These are phyloP conservation scores for Nannochloris sp. DNA, from an alignment of 139 green algal species.

Conservation along the genomic window DNA sequence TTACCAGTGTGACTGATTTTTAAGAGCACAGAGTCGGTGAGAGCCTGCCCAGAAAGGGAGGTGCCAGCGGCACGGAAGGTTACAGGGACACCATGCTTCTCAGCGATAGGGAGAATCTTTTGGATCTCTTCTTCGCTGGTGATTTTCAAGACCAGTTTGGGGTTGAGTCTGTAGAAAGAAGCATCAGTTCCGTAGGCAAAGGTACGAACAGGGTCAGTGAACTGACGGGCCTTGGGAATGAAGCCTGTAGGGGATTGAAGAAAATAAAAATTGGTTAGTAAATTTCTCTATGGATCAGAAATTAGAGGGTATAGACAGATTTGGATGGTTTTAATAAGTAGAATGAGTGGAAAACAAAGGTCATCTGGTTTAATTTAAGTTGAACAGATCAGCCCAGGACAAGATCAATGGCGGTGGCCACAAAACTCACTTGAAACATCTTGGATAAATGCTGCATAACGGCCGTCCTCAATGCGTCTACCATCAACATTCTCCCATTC, in stretches of 20 bases:
- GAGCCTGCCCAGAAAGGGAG: slow-evolving; percentile 83
- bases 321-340: not conserved
- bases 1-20: slow-evolving; percentile 94
- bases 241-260: slow-evolving; percentile 37
- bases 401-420: not conserved
- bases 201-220: slow-evolving; percentile 82
- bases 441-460: slow-evolving; percentile 76
- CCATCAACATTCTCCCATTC: slow-evolving; percentile 65
- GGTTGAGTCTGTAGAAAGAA: slow-evolving; percentile 89
- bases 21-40: slow-evolving; percentile 91
- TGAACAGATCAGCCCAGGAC: too few species aligned
- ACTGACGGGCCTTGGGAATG: slow-evolving; percentile 65
- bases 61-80: slow-evolving; percentile 94
- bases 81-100: slow-evolving; percentile 78
- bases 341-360: not conserved
- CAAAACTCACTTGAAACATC: slow-evolving; percentile 51
- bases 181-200: slow-evolving; percentile 95
- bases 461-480: slow-evolving; percentile 76
- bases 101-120: slow-evolving; percentile 80
- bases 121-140: slow-evolving; percentile 82
- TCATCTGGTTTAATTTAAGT: too few species aligned
- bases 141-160: slow-evolving; percentile 78
- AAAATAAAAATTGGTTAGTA: not conserved
- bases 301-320: not conserved
- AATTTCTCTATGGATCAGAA: not conserved